phyloP scores from a whole-genome alignment of 805 yeast species.

The Candida railenensis region DNA sequence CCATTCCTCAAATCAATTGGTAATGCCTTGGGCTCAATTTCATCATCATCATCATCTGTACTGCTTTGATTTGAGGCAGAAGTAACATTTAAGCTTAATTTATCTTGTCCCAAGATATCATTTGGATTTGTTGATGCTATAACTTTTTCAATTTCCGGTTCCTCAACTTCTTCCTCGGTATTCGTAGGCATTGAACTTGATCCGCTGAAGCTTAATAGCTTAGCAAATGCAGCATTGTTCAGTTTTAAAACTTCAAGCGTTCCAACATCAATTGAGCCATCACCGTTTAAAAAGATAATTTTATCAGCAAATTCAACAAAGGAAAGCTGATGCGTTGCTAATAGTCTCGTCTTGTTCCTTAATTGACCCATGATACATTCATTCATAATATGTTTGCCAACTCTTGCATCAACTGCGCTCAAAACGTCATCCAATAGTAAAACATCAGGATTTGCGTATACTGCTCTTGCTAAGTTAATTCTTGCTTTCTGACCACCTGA shows the following conservation, averaged over 20 bases:
- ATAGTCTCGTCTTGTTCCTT: constrained; percentile 29
- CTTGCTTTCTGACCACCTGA: constrained; percentile 40
- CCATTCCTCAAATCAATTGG: constrained; percentile 11
- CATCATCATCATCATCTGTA: constrained; percentile 26
- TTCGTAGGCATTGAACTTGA: background rate
- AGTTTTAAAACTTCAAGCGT: constrained; percentile 23
- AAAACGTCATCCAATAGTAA: constrained; percentile 36
- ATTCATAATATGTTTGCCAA: constrained; percentile 35
- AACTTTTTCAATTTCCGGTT: background rate
- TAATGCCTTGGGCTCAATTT: constrained; percentile 14
- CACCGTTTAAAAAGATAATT: constrained; percentile 29
- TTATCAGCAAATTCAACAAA: constrained; percentile 32
- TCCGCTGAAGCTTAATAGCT: constrained; percentile 23
- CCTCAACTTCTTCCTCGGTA: constrained; percentile 13
- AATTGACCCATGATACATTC: constrained; percentile 27
- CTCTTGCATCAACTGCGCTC: constrained; percentile 38
- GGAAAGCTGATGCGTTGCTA: constrained; percentile 37
- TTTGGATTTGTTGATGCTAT: background rate
- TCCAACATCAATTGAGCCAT: constrained; percentile 29
- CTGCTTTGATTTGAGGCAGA: background rate
- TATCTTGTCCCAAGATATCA: constrained; percentile 1
- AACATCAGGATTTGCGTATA: constrained; percentile 29
- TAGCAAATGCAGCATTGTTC: constrained; percentile 24
- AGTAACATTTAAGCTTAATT: background rate
- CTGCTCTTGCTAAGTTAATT: constrained; percentile 35